phyloP scores from a whole-genome alignment of 2,329 filamentous ascomycete genomes.

The Periconia sp. region DNA sequence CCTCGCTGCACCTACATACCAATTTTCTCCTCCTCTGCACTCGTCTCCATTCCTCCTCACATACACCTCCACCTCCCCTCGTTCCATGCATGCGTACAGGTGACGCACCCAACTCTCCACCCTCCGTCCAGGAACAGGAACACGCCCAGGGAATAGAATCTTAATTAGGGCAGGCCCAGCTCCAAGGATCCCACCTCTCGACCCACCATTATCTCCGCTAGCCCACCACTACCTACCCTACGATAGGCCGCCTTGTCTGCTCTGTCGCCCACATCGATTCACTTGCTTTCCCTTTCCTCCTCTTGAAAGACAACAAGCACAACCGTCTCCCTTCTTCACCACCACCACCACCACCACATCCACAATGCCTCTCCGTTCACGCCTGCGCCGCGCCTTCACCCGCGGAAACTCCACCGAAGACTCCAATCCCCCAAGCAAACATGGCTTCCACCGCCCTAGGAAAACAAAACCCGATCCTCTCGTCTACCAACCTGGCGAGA shows the following conservation, averaged over 20 bases:
- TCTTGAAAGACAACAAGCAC: background rate
- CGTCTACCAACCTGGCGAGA: slow-evolving; percentile 54
- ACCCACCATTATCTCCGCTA: background rate
- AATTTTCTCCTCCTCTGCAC: no score
- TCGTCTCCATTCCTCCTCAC: background rate
- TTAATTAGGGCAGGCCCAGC: background rate
- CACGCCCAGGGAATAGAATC: background rate
- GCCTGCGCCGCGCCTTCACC: slow-evolving; percentile 49
- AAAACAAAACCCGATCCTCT: slow-evolving; percentile 44
- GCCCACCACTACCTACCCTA: background rate
- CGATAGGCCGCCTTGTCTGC: slow-evolving; percentile 1
- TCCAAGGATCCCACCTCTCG: background rate
- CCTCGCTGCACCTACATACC: no score
- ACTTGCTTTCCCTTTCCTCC: background rate
- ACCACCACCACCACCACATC: background rate
- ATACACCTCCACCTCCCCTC: background rate
- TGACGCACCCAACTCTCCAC: background rate
- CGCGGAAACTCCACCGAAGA: slow-evolving; percentile 29
- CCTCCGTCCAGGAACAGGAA: background rate
- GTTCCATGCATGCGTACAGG: background rate
- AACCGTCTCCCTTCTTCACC: no score
- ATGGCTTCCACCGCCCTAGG: background rate
- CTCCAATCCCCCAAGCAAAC: slow-evolving; percentile 25
- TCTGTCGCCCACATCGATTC: background rate
- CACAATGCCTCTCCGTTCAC: slow-evolving; percentile 43